Conservation (phyloP, 768 basidiomycete species). For the Hypsizygus marmoreus region DNA sequence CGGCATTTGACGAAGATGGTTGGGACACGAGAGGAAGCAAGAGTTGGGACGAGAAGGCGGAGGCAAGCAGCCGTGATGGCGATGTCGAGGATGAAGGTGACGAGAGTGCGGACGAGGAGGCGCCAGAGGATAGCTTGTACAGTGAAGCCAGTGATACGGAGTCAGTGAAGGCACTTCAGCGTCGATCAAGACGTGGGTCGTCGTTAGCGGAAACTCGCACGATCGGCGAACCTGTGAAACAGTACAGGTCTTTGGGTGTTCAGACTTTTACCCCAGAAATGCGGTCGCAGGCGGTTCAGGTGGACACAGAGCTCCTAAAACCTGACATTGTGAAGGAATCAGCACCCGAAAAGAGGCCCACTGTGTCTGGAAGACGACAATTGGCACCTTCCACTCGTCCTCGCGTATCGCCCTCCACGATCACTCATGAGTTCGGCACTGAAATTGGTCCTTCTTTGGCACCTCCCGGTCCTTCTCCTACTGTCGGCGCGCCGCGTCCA, state of each 20-base stretch:
- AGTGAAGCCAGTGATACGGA: constrained; percentile 42
- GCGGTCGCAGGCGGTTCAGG: constrained; percentile 63
- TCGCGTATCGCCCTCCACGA: constrained; percentile 22
- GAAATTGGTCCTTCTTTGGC: constrained; percentile 19
- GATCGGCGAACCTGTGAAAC: constrained; percentile 46
- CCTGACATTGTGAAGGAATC: constrained; percentile 7
- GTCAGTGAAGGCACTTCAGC: constrained; percentile 19
- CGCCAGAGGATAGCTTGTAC: constrained; percentile 26
- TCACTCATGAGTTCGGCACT: constrained; percentile 19
- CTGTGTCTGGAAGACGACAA: constrained; percentile 24
- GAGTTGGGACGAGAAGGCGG: constrained; percentile 57
- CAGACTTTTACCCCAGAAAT: constrained; percentile 66
- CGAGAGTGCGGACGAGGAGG: constrained; percentile 41
- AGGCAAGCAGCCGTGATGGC: constrained; percentile 77
- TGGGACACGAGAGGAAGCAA: constrained; percentile 36
- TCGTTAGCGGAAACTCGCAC: constrained; percentile 34
- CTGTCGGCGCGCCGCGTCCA: constrained; percentile 9
- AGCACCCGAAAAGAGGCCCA: constrained; percentile 14
- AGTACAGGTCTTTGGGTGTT: constrained; percentile 67
- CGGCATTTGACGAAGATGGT: constrained; percentile 51
- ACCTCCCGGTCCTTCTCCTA: constrained; percentile 19
- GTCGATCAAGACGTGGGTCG: constrained; percentile 37
- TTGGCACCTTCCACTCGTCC: constrained; percentile 30
- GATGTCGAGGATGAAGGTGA: constrained; percentile 80
- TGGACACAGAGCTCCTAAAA: constrained; percentile 32